These are phyloP conservation scores for Atkinsonella hypoxylon DNA, from an alignment of 2,329 filamentous ascomycete species.

Conservation along the genomic window DNA sequence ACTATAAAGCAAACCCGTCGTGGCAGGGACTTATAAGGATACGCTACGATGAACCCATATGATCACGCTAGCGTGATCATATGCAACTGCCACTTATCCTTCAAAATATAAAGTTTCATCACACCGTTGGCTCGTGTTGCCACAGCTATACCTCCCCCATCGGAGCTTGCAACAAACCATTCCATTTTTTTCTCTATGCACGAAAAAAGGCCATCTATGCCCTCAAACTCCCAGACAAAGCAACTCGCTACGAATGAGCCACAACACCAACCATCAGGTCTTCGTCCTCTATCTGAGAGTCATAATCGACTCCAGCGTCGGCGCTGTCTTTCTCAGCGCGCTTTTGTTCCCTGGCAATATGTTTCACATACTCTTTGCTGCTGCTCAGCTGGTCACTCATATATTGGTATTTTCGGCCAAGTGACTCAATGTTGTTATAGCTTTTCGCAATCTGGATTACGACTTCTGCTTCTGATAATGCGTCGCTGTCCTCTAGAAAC, in stretches of 20 bases:
- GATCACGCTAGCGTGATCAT: no score
- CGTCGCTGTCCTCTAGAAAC: constrained; percentile 32
- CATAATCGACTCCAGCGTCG: constrained; percentile 27
- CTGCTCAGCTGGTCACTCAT: constrained; percentile 41
- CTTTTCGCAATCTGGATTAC: constrained; percentile 31
- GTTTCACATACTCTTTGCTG: constrained; percentile 44
- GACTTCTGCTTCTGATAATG: constrained; percentile 39
- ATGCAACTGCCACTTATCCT: not conserved
- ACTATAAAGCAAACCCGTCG: no score
- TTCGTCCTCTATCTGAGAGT: constrained; percentile 43
- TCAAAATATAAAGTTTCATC: not conserved
- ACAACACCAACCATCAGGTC: constrained; percentile 43
- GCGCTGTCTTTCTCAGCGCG: constrained; percentile 31
- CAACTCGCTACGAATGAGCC: constrained; percentile 9
- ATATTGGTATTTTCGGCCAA: constrained; percentile 36
- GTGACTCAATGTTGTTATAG: constrained; percentile 28
- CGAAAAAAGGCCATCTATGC: not conserved
- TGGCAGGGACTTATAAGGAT: no score
- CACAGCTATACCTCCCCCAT: not conserved
- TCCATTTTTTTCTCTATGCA: not conserved
- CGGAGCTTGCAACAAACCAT: not conserved
- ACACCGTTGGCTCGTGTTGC: not conserved
- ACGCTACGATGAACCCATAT: no score
- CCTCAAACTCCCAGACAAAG: not conserved
- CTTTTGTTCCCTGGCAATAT: constrained; percentile 33